These are phyloP conservation scores for Brasenia schreberi DNA, from an alignment of 164 flowering plant genomes.

Conservation along the genomic window DNA sequence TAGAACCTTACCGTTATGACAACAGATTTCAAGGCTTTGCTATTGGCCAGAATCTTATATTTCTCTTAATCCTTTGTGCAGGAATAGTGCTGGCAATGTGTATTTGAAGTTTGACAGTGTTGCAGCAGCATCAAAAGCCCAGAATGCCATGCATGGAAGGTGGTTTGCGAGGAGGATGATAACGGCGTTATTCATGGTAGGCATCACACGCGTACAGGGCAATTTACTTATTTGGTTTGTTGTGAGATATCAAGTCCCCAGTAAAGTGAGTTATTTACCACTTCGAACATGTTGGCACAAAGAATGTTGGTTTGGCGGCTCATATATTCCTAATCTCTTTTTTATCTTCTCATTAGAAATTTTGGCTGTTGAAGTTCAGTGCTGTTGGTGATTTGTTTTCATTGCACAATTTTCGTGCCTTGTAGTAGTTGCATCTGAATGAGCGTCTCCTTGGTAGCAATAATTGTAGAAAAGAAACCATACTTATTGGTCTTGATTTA, in stretches of 20 bases:
- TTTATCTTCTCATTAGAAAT: not conserved
- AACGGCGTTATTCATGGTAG: constrained; percentile 81
- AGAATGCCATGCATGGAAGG: constrained; percentile 72
- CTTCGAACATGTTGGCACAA: not conserved
- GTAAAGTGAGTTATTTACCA: not conserved
- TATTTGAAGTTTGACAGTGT: constrained; percentile 68
- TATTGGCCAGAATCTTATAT: too few species aligned
- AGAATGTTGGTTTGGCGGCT: too few species aligned
- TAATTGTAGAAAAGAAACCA: too few species aligned
- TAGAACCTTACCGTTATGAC: too few species aligned
- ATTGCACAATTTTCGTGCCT: too few species aligned
- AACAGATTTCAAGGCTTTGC: too few species aligned
- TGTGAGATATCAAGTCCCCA: not conserved
- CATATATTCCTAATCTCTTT: not conserved
- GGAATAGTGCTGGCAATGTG: constrained; percentile 75
- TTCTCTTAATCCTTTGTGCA: constrained; percentile 10
- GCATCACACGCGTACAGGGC: not conserved
- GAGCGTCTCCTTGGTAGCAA: too few species aligned
- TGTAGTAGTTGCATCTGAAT: too few species aligned
- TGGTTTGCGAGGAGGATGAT: constrained; percentile 83
- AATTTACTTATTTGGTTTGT: not conserved
- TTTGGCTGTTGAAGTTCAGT: not conserved
- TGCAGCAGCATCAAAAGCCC: constrained; percentile 52
- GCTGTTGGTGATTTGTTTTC: too few species aligned
- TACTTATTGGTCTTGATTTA: too few species aligned